These are phyloP conservation scores for Hypoxylon rubiginosum DNA, from an alignment of 2,329 filamentous ascomycete species.

Conservation along the genomic window DNA sequence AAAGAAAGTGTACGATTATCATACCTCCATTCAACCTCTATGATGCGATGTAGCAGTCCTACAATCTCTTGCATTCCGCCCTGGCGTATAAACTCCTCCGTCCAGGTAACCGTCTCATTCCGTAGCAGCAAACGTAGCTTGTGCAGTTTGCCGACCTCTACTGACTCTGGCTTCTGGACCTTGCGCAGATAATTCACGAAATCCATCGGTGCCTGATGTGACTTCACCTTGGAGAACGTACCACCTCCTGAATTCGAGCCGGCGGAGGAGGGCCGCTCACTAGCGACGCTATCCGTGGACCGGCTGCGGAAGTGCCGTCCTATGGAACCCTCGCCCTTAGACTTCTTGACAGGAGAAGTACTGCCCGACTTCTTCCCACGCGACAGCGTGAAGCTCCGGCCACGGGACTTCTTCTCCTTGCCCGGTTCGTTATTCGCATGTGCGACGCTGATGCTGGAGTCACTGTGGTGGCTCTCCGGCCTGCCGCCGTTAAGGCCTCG, in stretches of 20 bases:
- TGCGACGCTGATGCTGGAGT: conserved; percentile 54
- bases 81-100: conserved; percentile 88
- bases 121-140: conserved; percentile 90
- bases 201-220: conserved; percentile 80
- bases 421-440: conserved; percentile 53
- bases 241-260: conserved; percentile 68
- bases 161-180: conserved; percentile 81
- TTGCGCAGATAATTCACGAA: conserved; percentile 89
- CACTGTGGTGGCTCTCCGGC: conserved; percentile 61
- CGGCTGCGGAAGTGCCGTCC: conserved; percentile 77
- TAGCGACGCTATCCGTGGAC: conserved; percentile 77
- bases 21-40: conserved; percentile 95
- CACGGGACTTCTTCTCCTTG: conserved; percentile 72
- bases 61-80: conserved; percentile 96
- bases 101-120: conserved; percentile 97
- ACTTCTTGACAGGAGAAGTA: conserved; percentile 80
- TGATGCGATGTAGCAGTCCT: conserved; percentile 86
- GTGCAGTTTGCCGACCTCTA: conserved; percentile 95
- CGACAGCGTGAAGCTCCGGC: conserved; percentile 83
- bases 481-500: conserved; percentile 62
- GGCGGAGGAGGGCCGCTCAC: conserved; percentile 69
- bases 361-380: conserved; percentile 69
- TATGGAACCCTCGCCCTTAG: conserved; percentile 73
- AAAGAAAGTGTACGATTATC: conserved; percentile 49
- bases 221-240: conserved; percentile 77